These are phyloP conservation scores for Fraxinus albicans DNA, from an alignment of 305 asterid genomes.

Conservation along the genomic window DNA sequence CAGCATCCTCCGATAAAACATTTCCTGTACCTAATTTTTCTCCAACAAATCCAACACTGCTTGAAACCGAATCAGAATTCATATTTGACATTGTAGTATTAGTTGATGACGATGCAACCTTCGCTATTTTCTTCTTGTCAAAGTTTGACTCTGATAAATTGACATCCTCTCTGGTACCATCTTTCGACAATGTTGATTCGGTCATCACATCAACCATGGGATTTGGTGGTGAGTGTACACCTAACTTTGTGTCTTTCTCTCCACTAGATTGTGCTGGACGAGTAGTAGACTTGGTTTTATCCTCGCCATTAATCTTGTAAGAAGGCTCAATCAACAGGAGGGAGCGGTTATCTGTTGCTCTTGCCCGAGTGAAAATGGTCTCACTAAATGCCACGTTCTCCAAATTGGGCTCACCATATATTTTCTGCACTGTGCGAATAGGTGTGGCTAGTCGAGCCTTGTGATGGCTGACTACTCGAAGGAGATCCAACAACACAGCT, in stretches of 20 bases:
- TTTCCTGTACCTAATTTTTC: background rate
- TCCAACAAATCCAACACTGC: background rate
- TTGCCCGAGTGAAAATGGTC: conserved; percentile 36
- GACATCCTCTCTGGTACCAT: background rate
- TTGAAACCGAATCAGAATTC: conserved; percentile 23
- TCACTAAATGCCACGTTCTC: conserved; percentile 62
- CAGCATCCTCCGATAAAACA: background rate
- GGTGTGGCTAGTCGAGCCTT: conserved; percentile 98
- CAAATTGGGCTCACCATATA: conserved; percentile 58
- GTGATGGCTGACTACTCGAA: conserved; percentile 86
- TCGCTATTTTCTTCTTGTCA: background rate
- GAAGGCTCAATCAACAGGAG: conserved; percentile 67
- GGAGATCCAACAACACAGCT: conserved; percentile 74
- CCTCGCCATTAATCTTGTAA: conserved; percentile 65
- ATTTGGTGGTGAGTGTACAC: conserved; percentile 40
- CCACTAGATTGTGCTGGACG: conserved; percentile 41
- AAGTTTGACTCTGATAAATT: background rate
- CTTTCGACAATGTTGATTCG: conserved; percentile 20
- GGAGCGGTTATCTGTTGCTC: conserved; percentile 52
- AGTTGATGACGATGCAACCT: background rate
- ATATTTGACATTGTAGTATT: conserved; percentile 12
- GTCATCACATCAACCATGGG: conserved; percentile 39
- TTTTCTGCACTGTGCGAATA: conserved; percentile 84
- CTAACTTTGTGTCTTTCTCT: conserved; percentile 50
- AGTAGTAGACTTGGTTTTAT: conserved; percentile 51